phyloP scores from a whole-genome alignment of 2,329 filamentous ascomycete genomes.

The Botryotinia convoluta region DNA sequence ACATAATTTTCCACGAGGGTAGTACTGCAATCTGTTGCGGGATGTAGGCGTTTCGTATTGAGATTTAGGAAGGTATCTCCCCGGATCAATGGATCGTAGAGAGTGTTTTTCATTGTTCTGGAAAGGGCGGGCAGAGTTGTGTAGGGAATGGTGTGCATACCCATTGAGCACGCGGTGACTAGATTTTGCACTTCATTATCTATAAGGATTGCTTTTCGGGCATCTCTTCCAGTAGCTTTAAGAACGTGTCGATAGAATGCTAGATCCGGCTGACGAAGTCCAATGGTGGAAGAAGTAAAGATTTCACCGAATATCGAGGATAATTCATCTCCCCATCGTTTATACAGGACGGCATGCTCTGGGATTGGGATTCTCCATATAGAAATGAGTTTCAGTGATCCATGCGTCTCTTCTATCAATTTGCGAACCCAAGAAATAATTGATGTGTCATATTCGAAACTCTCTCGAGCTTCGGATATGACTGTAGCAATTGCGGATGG shows the following conservation, averaged over 20 bases:
- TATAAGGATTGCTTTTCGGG: background rate
- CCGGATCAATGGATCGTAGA: background rate
- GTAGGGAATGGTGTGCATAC: background rate
- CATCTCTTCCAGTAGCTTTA: background rate
- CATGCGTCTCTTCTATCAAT: background rate
- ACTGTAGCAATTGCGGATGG: background rate
- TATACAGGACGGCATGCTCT: background rate
- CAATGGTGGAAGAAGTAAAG: background rate
- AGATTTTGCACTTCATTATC: background rate
- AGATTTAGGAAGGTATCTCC: background rate
- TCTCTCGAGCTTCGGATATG: background rate
- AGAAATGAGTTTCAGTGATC: background rate
- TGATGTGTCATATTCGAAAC: background rate
- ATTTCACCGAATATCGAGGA: background rate
- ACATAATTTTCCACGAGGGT: background rate
- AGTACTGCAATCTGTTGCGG: background rate
- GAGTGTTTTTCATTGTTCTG: background rate
- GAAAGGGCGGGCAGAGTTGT: background rate
- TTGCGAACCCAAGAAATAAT: background rate
- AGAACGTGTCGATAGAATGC: background rate
- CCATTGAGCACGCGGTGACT: background rate
- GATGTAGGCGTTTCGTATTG: background rate
- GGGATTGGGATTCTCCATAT: background rate
- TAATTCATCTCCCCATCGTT: background rate
- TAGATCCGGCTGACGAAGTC: background rate